Evolutionary conservation across 495 filamentous ascomycete species (phyloP).

Genomic region (Hypoxylon lenormandii): DNA sequence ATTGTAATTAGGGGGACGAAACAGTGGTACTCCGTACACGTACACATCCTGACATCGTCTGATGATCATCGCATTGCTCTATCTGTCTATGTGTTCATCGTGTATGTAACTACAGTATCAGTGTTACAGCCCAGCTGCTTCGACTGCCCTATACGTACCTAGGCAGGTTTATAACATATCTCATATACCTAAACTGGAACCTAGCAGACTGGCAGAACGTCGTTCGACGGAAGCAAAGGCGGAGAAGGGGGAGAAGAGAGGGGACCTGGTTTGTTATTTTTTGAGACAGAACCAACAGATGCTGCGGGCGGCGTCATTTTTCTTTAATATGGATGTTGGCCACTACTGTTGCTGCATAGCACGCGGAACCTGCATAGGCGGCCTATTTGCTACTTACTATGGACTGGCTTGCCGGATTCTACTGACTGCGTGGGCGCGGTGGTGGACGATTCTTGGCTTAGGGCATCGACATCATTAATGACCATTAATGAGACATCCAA

Average conservation of each 20-base stretch:
- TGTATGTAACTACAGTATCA: no score
- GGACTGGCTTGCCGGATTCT: no score
- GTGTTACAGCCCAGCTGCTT: no score
- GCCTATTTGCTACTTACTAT: no score
- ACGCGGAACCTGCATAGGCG: constrained; percentile 1
- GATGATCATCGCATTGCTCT: constrained; percentile 45
- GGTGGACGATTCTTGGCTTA: background rate
- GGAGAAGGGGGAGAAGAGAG: no score
- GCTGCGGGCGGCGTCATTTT: constrained; percentile 33
- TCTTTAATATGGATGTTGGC: constrained; percentile 23
- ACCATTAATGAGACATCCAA: constrained; percentile 19
- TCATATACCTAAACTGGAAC: no score
- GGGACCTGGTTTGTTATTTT: background rate
- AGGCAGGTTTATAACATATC: constrained; percentile 14
- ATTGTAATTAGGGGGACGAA: constrained; percentile 20
- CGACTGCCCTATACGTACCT: constrained; percentile 1
- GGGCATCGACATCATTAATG: constrained; percentile 3
- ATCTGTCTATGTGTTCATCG: background rate
- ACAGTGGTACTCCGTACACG: constrained; percentile 12
- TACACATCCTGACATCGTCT: constrained; percentile 39
- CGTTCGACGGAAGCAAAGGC: no score
- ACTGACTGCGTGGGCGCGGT: background rate
- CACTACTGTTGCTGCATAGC: constrained; percentile 20
- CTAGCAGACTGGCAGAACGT: no score
- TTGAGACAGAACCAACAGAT: constrained; percentile 11